Percentiles rank a stretch among this genome's conserved stretches.
phyloP scores from a whole-genome alignment of 2,329 filamentous ascomycete genomes.

The Trichoderma lentiforme region DNA sequence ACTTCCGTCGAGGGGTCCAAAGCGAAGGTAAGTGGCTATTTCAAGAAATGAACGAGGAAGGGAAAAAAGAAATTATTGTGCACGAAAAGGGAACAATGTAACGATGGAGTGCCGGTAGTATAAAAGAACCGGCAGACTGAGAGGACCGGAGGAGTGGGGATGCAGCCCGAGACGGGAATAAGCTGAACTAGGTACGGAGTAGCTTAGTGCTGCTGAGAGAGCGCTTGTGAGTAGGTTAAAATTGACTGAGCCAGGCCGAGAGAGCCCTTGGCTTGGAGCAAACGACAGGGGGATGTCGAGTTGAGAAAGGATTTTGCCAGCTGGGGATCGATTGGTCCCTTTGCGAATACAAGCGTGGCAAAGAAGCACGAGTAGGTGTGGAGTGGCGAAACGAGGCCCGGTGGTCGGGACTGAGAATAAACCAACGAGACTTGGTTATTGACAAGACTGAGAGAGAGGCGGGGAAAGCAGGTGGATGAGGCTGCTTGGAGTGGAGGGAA shows the following conservation, averaged over 20 bases:
- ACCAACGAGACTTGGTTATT: conserved; percentile 6
- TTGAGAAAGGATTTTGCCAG: conserved; percentile 16
- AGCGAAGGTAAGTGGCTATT: background rate
- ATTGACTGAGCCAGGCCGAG: conserved; percentile 9
- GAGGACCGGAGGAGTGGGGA: conserved; percentile 20
- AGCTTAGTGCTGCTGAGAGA: conserved; percentile 15
- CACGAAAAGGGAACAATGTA: conserved; percentile 11
- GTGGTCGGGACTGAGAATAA: conserved; percentile 3
- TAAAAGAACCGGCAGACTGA: conserved; percentile 15
- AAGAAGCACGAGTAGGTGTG: conserved; percentile 14
- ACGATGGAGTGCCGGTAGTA: conserved; percentile 17
- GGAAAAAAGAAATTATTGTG: conserved; percentile 9
- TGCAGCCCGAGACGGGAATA: conserved; percentile 17
- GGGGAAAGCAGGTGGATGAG: conserved; percentile 7
- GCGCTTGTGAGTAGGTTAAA: conserved; percentile 12
- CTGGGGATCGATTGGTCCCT: conserved; percentile 15
- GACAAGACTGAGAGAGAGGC: background rate
- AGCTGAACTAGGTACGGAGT: conserved; percentile 22
- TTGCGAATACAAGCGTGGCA: conserved; percentile 9
- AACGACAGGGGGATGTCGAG: conserved; percentile 14
- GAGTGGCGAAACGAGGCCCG: conserved; percentile 19
- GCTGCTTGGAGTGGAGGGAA: conserved; percentile 3
- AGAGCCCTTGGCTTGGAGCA: conserved; percentile 16
- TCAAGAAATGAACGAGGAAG: background rate
- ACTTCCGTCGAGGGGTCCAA: background rate